Evolutionary conservation across 1,284 basidiomycete genomes (phyloP).

Genomic region (Gymnopus androsaceus): DNA sequence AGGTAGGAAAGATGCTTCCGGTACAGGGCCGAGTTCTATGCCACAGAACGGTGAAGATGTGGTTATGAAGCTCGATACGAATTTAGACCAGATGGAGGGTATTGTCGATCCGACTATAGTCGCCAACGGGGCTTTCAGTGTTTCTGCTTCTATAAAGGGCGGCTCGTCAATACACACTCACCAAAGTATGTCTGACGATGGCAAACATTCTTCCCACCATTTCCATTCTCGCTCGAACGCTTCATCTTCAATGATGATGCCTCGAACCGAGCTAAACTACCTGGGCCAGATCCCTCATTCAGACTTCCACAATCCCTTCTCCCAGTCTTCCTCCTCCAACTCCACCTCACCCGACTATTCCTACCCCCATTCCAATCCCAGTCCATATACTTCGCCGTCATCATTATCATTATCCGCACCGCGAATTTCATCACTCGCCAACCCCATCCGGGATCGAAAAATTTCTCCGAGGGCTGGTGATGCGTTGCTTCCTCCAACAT

Average conservation of each 20-base stretch:
- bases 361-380: neutral
- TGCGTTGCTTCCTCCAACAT: neutral
- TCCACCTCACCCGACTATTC: neutral
- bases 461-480: conserved; percentile 17
- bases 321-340: neutral
- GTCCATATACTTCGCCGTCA: neutral
- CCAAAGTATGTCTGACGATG: conserved; percentile 2
- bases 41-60: neutral
- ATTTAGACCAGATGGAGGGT: conserved; percentile 19
- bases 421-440: conserved; percentile 9
- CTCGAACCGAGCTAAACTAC: too few relatives aligned
- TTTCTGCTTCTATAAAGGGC: neutral
- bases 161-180: neutral
- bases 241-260: too few relatives aligned
- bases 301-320: conserved; percentile 13
- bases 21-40: neutral
- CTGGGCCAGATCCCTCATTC: conserved; percentile 6
- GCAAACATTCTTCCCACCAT: neutral
- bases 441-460: conserved; percentile 8
- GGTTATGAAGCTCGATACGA: conserved; percentile 16
- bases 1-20: neutral
- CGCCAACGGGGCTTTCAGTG: neutral
- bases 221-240: too few relatives aligned
- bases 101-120: conserved; percentile 17
- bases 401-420: neutral